Base-by-base conservation (phyloP, 306 rosid genomes). In the Cucurbita ficifolia region DNA sequence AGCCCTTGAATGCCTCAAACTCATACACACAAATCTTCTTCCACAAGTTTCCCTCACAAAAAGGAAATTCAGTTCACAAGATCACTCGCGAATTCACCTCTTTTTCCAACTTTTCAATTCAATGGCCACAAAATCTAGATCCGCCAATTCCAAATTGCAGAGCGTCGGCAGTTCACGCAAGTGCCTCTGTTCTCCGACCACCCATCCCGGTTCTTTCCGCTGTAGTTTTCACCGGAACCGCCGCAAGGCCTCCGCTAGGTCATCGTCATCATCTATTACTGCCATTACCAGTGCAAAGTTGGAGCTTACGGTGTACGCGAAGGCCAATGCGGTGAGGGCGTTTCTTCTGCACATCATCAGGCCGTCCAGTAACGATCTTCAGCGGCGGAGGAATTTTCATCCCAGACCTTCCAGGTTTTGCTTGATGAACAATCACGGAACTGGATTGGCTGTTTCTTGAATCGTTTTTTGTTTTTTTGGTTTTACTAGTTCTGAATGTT, bases 321-420 rank as follows among this genome's bases (percentile, higher is more conserved):
- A 75, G 63, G 38, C 55, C 0, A 49, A 75, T 19, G 52, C 51
- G 10, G 21, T 79, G 58, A 79, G 71, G 14, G 42, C 58, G 16
- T 69, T 79, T 68, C 79, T 79, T 19, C 72, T 39, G 16, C 76
- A 68, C 52, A 69, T 75, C 49, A 67, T 74, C 58, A 79, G 71
- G 38, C 76, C 79, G 7, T 52, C 82, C 0, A 33, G 46, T 74
- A 50, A 60, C 14, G 72, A 70, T 67, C 76, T 54, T 60, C 82
- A 42, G 55, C 22, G 82, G 19, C 65, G 67, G 45, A 79, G 51
- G 52, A 75, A 75, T 43, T 79, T 75, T 55, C 64, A 21, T 69
- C 79, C 82, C 17, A 75, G 18, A 45, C 82, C 82, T n/a, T 57
- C 82, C 65, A 79, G 82, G 76, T 79, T 79, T 46, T 52, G 70